These are phyloP conservation scores for Pleurotus cornucopiae DNA, from an alignment of 768 basidiomycete species.

Conservation along the genomic window DNA sequence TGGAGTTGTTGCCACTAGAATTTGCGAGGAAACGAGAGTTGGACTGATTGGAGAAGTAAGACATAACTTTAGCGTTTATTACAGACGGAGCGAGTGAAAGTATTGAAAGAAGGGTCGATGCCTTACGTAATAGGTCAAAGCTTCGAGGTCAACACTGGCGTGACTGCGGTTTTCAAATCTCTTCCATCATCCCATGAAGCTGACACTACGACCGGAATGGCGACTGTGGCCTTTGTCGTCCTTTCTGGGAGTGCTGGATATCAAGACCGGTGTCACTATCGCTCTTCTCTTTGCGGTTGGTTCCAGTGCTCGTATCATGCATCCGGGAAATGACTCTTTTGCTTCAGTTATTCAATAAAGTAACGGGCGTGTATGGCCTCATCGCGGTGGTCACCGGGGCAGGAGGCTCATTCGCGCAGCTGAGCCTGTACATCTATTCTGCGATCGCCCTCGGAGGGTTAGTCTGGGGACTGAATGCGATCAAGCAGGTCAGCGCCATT, in stretches of 20 bases:
- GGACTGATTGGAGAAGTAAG: slow-evolving; percentile 82
- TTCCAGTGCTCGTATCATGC: slow-evolving; percentile 11
- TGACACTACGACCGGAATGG: slow-evolving; percentile 80
- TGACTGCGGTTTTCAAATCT: background rate
- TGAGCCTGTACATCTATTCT: slow-evolving; percentile 93
- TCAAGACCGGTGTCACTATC: slow-evolving; percentile 90
- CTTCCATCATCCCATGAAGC: slow-evolving; percentile 49
- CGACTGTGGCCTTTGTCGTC: slow-evolving; percentile 78
- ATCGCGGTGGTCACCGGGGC: slow-evolving; percentile 87
- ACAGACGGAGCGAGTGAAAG: no score
- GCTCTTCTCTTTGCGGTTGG: slow-evolving; percentile 86
- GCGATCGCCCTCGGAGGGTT: slow-evolving; percentile 75
- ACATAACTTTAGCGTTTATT: slow-evolving; percentile 9
- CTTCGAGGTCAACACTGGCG: no score
- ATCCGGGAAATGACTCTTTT: background rate
- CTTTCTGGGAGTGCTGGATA: slow-evolving; percentile 83
- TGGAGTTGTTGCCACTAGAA: slow-evolving; percentile 24
- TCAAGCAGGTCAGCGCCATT: slow-evolving; percentile 64
- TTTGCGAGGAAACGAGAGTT: slow-evolving; percentile 67
- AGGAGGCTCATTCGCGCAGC: slow-evolving; percentile 89
- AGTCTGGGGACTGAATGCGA: slow-evolving; percentile 83
- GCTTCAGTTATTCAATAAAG: slow-evolving; percentile 86
- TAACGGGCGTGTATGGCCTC: slow-evolving; percentile 94
- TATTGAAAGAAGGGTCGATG: slow-evolving; percentile 9
- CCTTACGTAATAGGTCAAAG: background rate